Conservation (phyloP, 2,329 filamentous ascomycete genomes). For the Ophiostoma sp. region DNA sequence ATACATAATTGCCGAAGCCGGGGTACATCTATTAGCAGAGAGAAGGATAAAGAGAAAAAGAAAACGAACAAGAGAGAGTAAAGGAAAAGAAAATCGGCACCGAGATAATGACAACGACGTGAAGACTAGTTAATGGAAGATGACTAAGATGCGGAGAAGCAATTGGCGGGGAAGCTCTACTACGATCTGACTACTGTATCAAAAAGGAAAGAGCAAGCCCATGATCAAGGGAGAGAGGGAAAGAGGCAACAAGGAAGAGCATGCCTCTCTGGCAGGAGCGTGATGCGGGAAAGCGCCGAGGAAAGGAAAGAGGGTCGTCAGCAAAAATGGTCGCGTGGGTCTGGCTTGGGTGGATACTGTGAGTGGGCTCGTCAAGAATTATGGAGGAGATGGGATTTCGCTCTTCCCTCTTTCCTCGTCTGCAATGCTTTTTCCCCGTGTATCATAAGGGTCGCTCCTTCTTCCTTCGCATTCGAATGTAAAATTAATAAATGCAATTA, state of each 20-base stretch:
- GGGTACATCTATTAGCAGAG: neutral
- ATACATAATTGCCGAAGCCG: neutral
- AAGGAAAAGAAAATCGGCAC: neutral
- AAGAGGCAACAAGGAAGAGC: neutral
- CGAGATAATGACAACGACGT: neutral
- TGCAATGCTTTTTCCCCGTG: neutral
- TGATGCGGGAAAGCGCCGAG: neutral
- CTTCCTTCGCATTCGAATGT: neutral
- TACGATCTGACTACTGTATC: neutral
- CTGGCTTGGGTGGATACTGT: neutral
- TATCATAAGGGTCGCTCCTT: neutral
- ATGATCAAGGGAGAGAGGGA: neutral
- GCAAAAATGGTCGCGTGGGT: conserved; percentile 13
- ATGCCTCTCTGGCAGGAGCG: neutral
- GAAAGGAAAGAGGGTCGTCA: neutral
- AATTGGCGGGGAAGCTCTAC: neutral
- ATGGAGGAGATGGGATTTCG: neutral
- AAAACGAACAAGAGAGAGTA: neutral
- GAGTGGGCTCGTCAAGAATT: neutral
- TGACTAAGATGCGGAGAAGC: conserved; percentile 6
- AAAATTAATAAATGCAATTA: too few relatives aligned
- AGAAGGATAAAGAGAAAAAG: too few relatives aligned
- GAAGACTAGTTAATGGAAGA: neutral
- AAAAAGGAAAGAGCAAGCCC: neutral
- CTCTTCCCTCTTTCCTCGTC: neutral